Evolutionary conservation across 768 basidiomycete species (phyloP), one percentile per base, ranked within the genome.

Genomic region (Auricularia cornea): DNA sequence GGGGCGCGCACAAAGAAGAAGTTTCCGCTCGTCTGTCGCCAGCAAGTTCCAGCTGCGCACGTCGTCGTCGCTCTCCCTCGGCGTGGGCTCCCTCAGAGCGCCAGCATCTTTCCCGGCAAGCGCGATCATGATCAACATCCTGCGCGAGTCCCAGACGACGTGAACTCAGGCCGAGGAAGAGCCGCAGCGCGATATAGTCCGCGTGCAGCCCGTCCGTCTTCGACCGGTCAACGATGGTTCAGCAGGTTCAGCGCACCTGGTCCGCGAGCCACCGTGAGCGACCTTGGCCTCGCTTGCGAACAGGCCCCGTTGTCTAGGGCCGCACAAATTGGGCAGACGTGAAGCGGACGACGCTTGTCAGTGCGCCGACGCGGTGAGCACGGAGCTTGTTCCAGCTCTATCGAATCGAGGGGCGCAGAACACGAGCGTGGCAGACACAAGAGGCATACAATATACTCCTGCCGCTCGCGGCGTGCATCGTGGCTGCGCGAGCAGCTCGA

Each of bases 211-310:
- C 77, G 38, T 70, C 69, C 2, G 65, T 40, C 2, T 68, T 66
- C 0, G 80, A 75, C 30, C 80, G 77, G 54, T 75, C 71, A 2
- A 83, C 77, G 2, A 74, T 67, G 72, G 63, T 82, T 74, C 6
- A 79, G 71, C 0, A 74, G 64, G 66, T 85, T 79, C 0, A 90
- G 72, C 1, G 79, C 2, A 78, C 71, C 1, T 75, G 71, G 66
- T 79, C 80, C 6, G 85, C 79, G 11, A 89, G 68, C 81, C 83
- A 89, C 52, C n/a, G n/a, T n/a, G n/a, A n/a, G 85, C 71, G 8
- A 87, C 68, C 0, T 70, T 67, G 0, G 65, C 64, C 2, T 68
- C 60, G 16, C 71, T 64, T 1, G 66, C 68, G 20, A 80, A 66
- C 40, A 84, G 69, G 11, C 86, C n/a, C n/a, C n/a, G n/a, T n/a